Conservation (phyloP, 2,329 filamentous ascomycete species). For the Claviceps digitariae region DNA sequence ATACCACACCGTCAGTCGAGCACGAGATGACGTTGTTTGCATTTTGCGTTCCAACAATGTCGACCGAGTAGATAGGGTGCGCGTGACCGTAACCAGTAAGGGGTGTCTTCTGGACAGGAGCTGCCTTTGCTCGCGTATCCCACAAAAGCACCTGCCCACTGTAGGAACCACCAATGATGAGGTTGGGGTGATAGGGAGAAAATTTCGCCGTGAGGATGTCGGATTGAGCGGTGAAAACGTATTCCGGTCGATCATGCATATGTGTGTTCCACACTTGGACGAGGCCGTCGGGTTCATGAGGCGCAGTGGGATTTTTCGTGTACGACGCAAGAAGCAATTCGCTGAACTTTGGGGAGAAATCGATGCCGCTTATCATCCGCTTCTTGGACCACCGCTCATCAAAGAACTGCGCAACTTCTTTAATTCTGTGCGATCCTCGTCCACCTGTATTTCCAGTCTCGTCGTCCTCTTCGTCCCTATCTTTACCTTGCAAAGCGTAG, state of each 20-base stretch:
- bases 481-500: conserved; percentile 71
- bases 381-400: conserved; percentile 95
- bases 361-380: conserved; percentile 88
- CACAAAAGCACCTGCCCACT: conserved; percentile 92
- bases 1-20: conserved; percentile 92
- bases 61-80: conserved; percentile 88
- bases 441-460: conserved; percentile 56
- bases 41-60: conserved; percentile 95
- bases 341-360: conserved; percentile 90
- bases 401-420: conserved; percentile 85
- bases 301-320: conserved; percentile 91
- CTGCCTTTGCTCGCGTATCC: conserved; percentile 84
- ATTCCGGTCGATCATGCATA: conserved; percentile 87
- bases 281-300: conserved; percentile 83
- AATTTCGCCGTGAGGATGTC: conserved; percentile 94
- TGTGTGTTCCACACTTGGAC: conserved; percentile 97
- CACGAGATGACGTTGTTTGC: conserved; percentile 97
- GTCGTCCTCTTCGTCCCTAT: conserved; percentile 70
- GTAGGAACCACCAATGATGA: conserved; percentile 93
- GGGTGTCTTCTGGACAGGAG: conserved; percentile 90
- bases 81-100: conserved; percentile 91
- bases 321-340: conserved; percentile 90
- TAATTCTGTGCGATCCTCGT: conserved; percentile 61
- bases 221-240: conserved; percentile 90
- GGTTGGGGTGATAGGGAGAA: conserved; percentile 94